Conservation (phyloP, 495 filamentous ascomycete genomes). For the Paragyromitra xinjiangensis region DNA sequence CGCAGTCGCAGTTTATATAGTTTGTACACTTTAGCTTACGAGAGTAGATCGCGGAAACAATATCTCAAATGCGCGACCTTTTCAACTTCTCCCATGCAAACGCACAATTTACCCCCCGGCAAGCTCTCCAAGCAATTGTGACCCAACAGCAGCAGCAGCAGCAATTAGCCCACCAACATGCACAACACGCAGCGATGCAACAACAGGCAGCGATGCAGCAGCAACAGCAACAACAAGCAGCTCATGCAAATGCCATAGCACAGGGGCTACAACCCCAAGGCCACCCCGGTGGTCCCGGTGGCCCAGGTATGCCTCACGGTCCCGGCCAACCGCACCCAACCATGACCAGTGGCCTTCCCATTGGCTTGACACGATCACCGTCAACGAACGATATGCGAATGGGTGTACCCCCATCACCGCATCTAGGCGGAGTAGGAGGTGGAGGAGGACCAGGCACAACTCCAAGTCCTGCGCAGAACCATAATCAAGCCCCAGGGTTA, state of each 20-base stretch:
- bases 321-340: conserved; percentile 48
- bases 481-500: conserved; percentile 59
- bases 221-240: conserved; percentile 51
- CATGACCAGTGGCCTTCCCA: conserved; percentile 45
- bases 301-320: conserved; percentile 50
- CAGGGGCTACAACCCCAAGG: conserved; percentile 48
- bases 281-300: conserved; percentile 54
- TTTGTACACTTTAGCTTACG: conserved; percentile 52
- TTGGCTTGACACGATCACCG: conserved; percentile 54
- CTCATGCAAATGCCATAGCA: conserved; percentile 45
- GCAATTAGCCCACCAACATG: conserved; percentile 58
- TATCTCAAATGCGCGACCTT: conserved; percentile 67
- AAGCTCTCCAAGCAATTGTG: conserved; percentile 63
- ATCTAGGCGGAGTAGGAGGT: conserved; percentile 50
- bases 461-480: conserved; percentile 58
- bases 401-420: conserved; percentile 55
- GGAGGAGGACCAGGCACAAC: conserved; percentile 55
- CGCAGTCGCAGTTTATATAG: conserved; percentile 34
- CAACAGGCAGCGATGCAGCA: conserved; percentile 60
- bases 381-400: conserved; percentile 56
- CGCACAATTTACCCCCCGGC: conserved; percentile 61
- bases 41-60: conserved; percentile 66
- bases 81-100: conserved; percentile 64
- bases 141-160: conserved; percentile 60
- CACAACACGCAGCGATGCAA: conserved; percentile 57